Conservation (phyloP, 495 filamentous ascomycete genomes). For the Neurospora tetraspora region DNA sequence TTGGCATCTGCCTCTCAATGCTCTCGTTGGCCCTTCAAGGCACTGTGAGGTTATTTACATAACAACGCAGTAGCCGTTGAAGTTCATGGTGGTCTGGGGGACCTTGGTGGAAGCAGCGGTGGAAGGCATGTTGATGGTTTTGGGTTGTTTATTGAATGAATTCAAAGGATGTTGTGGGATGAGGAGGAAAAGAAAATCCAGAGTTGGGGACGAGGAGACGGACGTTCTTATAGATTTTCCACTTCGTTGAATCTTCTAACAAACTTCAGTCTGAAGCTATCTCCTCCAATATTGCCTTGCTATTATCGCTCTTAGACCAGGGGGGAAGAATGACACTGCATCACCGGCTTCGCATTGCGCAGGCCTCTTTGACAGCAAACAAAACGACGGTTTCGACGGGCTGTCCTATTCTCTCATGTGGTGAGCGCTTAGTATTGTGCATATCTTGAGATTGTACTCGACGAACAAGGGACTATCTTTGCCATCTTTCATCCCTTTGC, state of each 20-base stretch:
- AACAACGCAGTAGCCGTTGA: constrained; percentile 28
- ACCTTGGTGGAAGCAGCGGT: constrained; percentile 18
- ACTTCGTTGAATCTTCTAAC: neutral
- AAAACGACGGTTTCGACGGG: neutral
- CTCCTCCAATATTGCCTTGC: neutral
- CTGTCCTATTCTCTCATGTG: neutral
- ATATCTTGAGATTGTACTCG: constrained; percentile 18
- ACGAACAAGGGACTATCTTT: constrained; percentile 1
- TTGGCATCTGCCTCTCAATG: neutral
- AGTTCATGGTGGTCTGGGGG: constrained; percentile 22
- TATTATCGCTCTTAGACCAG: neutral
- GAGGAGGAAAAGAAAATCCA: constrained; percentile 9
- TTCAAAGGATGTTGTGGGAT: constrained; percentile 8
- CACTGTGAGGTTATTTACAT: constrained; percentile 23
- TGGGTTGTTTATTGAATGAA: constrained; percentile 7
- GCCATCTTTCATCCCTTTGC: neutral
- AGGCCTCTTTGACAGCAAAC: neutral
- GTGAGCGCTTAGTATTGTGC: constrained; percentile 18
- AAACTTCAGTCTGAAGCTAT: neutral
- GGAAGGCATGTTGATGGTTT: constrained; percentile 29
- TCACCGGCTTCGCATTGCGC: neutral
- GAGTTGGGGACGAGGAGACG: constrained; percentile 1
- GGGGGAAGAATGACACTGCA: neutral
- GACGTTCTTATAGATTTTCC: constrained; percentile 15
- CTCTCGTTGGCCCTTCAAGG: neutral